Conservation (phyloP, 2,329 filamentous ascomycete species). For the Aureobasidium sp. region DNA sequence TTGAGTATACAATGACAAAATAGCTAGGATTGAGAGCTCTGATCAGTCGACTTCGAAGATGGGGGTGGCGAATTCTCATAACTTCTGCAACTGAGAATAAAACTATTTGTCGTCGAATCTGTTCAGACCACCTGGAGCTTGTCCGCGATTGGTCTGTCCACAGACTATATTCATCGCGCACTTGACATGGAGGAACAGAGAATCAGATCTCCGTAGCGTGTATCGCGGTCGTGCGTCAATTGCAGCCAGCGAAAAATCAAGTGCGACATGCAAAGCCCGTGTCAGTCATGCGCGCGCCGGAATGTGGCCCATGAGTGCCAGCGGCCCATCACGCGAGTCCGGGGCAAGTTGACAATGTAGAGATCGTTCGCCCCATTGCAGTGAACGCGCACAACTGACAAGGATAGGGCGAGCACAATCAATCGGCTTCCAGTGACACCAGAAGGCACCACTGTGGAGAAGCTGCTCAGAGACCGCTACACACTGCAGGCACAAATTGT, state of each 20-base stretch:
- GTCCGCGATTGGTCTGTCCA: too few relatives aligned
- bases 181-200: conserved; percentile 18
- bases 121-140: background rate
- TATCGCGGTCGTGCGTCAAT: conserved; percentile 22
- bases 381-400: background rate
- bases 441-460: conserved; percentile 14
- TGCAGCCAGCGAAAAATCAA: conserved; percentile 24
- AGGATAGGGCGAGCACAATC: conserved; percentile 12
- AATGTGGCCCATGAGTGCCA: conserved; percentile 23
- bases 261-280: conserved; percentile 25
- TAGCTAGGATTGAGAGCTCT: too few relatives aligned
- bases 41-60: too few relatives aligned
- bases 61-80: too few relatives aligned
- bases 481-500: conserved; percentile 20
- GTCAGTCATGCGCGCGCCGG: conserved; percentile 21
- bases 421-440: conserved; percentile 4
- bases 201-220: conserved; percentile 18
- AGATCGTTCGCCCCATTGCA: too few relatives aligned
- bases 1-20: too few relatives aligned
- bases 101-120: too few relatives aligned
- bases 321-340: conserved; percentile 22
- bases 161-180: too few relatives aligned
- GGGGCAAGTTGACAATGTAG: conserved; percentile 21
- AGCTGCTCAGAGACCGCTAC: conserved; percentile 21
- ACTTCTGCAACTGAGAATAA: too few relatives aligned